These are phyloP conservation scores for Calamus simplicifolius DNA, from an alignment of 176 grass and related monocot genomes.

Conservation along the genomic window DNA sequence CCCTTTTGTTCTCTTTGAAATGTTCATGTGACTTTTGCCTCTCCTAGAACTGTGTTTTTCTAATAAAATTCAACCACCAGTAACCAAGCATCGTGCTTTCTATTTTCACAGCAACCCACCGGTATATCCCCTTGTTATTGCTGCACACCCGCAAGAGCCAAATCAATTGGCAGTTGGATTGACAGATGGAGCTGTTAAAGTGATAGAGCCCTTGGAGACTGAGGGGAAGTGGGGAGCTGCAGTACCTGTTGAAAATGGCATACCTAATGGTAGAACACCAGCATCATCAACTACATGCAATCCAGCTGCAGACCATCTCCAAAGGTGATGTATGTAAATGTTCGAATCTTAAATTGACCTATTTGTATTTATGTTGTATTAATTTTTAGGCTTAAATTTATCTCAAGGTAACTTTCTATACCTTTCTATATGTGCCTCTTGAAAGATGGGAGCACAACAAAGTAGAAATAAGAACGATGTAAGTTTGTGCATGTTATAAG, in stretches of 20 bases:
- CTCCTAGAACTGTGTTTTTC: too few species aligned
- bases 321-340: slow-evolving; percentile 49
- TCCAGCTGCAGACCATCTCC: slow-evolving; percentile 48
- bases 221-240: slow-evolving; percentile 74
- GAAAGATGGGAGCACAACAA: background rate
- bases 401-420: background rate
- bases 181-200: slow-evolving; percentile 77
- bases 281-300: slow-evolving; percentile 49
- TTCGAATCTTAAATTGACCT: background rate
- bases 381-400: slow-evolving; percentile 7
- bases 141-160: slow-evolving; percentile 72
- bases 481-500: slow-evolving; percentile 3
- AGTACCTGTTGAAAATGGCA: slow-evolving; percentile 40
- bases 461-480: background rate
- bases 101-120: slow-evolving; percentile 52
- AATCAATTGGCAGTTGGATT: slow-evolving; percentile 89
- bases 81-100: slow-evolving; percentile 7
- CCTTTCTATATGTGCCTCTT: background rate
- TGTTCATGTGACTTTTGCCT: too few species aligned
- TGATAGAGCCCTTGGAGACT: slow-evolving; percentile 69
- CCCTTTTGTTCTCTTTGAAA: too few species aligned
- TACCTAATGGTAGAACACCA: slow-evolving; percentile 43
- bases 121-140: slow-evolving; percentile 49
- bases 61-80: too few species aligned
- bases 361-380: background rate